phyloP scores from a whole-genome alignment of 805 yeast species.

The Saccharomycopsis sp. region DNA sequence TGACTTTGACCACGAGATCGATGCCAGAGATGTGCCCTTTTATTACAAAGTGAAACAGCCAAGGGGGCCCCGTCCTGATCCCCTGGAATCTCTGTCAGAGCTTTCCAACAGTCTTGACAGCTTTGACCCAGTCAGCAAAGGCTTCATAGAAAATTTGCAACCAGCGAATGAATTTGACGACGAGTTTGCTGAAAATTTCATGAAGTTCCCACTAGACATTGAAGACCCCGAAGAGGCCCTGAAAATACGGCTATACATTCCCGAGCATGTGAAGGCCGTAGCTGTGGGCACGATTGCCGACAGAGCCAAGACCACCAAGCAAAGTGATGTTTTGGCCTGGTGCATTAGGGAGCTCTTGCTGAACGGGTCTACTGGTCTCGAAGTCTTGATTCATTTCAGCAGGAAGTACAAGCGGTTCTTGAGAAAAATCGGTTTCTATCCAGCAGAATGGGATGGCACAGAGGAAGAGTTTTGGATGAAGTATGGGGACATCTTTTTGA shows the following conservation, averaged over 20 bases:
- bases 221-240: background rate
- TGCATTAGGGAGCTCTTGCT: constrained; percentile 8
- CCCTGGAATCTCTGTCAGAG: too few species aligned
- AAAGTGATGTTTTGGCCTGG: constrained; percentile 3
- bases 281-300: constrained; percentile 15
- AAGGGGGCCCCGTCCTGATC: background rate
- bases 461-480: background rate
- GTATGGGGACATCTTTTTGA: background rate
- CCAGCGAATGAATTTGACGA: background rate
- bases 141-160: background rate
- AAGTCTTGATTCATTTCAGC: constrained; percentile 13
- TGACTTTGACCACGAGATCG: constrained; percentile 6
- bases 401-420: constrained; percentile 1
- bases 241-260: constrained; percentile 16
- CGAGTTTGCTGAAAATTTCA: constrained; percentile 11
- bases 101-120: too few species aligned
- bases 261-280: constrained; percentile 6
- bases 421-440: constrained; percentile 1
- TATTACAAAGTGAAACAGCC: constrained; percentile 7
- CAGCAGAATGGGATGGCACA: background rate
- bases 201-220: constrained; percentile 13
- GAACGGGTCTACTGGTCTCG: constrained; percentile 13
- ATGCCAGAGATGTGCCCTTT: constrained; percentile 7
- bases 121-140: too few species aligned
- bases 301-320: constrained; percentile 2